These are phyloP conservation scores for Sclerotinia borealis DNA, from an alignment of 2,329 filamentous ascomycete genomes.

Conservation along the genomic window DNA sequence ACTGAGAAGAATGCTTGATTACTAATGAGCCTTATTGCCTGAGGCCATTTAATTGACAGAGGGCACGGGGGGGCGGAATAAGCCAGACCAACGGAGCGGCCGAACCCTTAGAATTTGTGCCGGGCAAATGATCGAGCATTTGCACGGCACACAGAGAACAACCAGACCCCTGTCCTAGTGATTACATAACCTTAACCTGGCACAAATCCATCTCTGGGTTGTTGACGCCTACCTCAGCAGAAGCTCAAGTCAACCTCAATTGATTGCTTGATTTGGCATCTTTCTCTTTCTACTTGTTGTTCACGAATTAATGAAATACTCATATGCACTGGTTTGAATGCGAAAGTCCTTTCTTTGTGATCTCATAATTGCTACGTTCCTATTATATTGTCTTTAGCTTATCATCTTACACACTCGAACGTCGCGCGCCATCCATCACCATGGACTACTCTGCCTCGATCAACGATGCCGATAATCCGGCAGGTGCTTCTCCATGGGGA, in stretches of 20 bases:
- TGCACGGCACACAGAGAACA: no score
- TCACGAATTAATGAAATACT: constrained; percentile 7
- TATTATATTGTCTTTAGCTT: neutral
- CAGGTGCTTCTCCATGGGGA: constrained; percentile 57
- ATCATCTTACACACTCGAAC: constrained; percentile 14
- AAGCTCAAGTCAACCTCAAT: constrained; percentile 4
- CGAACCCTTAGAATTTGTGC: neutral
- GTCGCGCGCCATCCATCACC: constrained; percentile 4
- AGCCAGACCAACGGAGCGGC: neutral
- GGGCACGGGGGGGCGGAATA: neutral
- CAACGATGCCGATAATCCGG: constrained; percentile 51
- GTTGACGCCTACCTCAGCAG: constrained; percentile 2
- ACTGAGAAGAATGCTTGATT: neutral
- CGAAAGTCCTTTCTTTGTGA: neutral
- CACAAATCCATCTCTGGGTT: no score
- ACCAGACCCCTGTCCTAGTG: no score
- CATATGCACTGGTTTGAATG: neutral
- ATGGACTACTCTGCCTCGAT: constrained; percentile 63
- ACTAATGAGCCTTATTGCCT: constrained; percentile 7
- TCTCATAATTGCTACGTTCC: constrained; percentile 9
- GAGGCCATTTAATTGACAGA: neutral
- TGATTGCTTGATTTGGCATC: neutral
- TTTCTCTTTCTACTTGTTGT: constrained; percentile 1
- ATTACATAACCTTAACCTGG: no score
- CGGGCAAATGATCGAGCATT: no score